phyloP scores from a whole-genome alignment of 805 yeast species.

The Monosporozyma siamensis region DNA sequence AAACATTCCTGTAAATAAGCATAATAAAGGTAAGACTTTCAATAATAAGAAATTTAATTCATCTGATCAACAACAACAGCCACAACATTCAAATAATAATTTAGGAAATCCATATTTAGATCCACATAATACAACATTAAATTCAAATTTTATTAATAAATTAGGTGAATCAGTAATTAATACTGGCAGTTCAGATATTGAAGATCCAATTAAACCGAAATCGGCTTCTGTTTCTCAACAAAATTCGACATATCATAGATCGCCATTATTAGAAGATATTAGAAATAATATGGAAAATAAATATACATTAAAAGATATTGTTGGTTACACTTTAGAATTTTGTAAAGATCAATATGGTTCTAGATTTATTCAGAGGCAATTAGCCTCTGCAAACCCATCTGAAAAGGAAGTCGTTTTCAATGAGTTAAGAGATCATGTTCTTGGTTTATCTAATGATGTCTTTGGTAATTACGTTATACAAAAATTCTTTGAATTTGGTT shows the following conservation, averaged over 20 bases:
- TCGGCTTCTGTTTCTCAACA: constrained; percentile 26
- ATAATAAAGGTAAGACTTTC: constrained; percentile 4
- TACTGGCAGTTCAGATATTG: constrained; percentile 11
- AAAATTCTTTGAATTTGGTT: constrained; percentile 81
- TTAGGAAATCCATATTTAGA: constrained; percentile 22
- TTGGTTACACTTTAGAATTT: constrained; percentile 84
- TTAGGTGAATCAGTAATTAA: constrained; percentile 1
- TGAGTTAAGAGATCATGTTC: constrained; percentile 66
- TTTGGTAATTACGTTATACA: constrained; percentile 97
- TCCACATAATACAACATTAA: constrained; percentile 9
- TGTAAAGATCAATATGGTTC: constrained; percentile 97
- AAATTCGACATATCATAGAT: constrained; percentile 42
- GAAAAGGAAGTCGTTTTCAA: constrained; percentile 77
- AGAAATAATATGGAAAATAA: constrained; percentile 36
- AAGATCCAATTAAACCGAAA: constrained; percentile 14
- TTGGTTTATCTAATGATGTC: constrained; percentile 87
- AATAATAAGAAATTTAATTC: constrained; percentile 4
- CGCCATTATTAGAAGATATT: constrained; percentile 79
- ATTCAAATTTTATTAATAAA: constrained; percentile 1
- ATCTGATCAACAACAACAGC: constrained; percentile 5
- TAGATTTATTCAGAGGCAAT: constrained; percentile 85
- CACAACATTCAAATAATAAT: constrained; percentile 5
- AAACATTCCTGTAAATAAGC: constrained; percentile 6
- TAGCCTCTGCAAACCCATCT: constrained; percentile 51
- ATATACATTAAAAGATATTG: constrained; percentile 59